Evolutionary conservation across 2,329 filamentous ascomycete species (phyloP).

Genomic region (Trichoderma oligosporum): DNA sequence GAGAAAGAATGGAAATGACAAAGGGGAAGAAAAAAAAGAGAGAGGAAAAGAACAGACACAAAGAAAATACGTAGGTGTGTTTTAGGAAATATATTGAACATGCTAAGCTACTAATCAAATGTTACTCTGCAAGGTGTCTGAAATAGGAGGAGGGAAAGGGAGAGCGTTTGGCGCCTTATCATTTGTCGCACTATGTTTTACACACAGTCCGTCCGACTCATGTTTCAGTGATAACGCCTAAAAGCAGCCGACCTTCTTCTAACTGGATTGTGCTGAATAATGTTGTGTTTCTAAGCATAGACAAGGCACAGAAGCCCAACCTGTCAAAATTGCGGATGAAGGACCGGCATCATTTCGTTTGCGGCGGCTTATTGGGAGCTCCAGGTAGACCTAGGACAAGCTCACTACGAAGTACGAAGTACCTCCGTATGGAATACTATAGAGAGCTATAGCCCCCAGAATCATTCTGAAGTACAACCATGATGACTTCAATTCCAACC

Average conservation of each 20-base stretch:
- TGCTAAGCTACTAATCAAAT: neutral
- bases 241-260: too few species aligned
- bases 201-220: neutral
- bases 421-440: too few species aligned
- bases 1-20: neutral
- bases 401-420: too few species aligned
- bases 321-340: conserved; percentile 14
- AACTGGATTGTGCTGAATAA: conserved; percentile 10
- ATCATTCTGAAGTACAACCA: too few species aligned
- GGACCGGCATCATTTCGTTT: conserved; percentile 14
- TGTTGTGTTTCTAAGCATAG: neutral
- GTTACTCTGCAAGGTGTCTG: neutral
- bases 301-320: neutral
- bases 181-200: conserved; percentile 13
- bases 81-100: too few species aligned
- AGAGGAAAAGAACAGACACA: neutral
- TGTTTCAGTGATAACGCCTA: conserved; percentile 11
- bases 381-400: too few species aligned
- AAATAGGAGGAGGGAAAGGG: neutral
- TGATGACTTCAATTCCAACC: too few species aligned
- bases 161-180: conserved; percentile 3
- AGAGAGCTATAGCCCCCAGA: too few species aligned
- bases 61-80: too few species aligned
- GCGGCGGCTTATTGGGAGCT: neutral
- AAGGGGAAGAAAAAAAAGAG: neutral